phyloP scores from a whole-genome alignment of 176 grass and related monocot genomes.

The Rhynchospora breviuscula region DNA sequence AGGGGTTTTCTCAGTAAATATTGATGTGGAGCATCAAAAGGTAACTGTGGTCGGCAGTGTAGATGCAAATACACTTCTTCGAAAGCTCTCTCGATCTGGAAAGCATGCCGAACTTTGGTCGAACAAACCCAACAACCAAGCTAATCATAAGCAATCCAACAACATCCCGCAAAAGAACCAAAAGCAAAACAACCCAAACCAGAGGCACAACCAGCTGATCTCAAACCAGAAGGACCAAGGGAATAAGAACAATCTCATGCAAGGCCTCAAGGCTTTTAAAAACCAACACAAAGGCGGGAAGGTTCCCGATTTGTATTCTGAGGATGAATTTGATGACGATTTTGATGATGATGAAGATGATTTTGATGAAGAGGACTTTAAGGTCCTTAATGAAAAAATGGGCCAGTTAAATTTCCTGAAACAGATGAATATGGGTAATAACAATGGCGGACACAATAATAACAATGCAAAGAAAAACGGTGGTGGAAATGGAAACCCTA shows the following conservation, averaged over 20 bases:
- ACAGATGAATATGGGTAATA: slow-evolving; percentile 45
- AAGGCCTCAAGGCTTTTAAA: slow-evolving; percentile 86
- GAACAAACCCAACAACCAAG: slow-evolving; percentile 52
- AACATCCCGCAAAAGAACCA: slow-evolving; percentile 41
- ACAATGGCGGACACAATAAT: slow-evolving; percentile 27
- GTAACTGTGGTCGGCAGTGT: slow-evolving; percentile 74
- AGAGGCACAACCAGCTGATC: slow-evolving; percentile 35
- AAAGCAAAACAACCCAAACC: slow-evolving; percentile 35
- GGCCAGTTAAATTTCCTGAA: slow-evolving; percentile 56
- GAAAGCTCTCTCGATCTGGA: slow-evolving; percentile 71
- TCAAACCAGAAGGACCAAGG: slow-evolving; percentile 50
- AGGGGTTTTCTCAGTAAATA: slow-evolving; percentile 80
- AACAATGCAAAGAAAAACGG: slow-evolving; percentile 38
- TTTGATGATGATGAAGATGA: slow-evolving; percentile 54
- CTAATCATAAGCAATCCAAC: slow-evolving; percentile 46
- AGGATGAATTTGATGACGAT: slow-evolving; percentile 60
- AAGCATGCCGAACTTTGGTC: slow-evolving; percentile 91
- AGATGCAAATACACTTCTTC: slow-evolving; percentile 58
- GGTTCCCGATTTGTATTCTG: slow-evolving; percentile 34
- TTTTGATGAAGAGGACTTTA: slow-evolving; percentile 66
- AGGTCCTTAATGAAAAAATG: slow-evolving; percentile 61
- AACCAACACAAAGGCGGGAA: slow-evolving; percentile 64
- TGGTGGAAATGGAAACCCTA: neutral
- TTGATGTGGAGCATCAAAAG: slow-evolving; percentile 88
- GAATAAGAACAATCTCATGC: slow-evolving; percentile 70